Conservation (phyloP, 2,329 filamentous ascomycete species). For the Neopestalotiopsis sp. region DNA sequence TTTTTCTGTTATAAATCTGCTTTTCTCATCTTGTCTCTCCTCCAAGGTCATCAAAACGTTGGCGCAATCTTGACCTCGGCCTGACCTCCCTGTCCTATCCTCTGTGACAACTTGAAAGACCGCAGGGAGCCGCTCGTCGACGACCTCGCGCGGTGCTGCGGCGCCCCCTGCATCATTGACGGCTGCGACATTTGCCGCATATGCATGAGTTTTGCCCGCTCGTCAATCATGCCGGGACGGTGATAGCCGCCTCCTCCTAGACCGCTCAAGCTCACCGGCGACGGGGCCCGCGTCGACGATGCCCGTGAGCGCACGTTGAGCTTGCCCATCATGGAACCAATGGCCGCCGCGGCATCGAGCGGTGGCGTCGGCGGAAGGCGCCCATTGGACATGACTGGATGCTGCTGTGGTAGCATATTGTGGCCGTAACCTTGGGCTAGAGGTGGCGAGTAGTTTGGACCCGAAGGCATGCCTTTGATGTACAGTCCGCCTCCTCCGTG, state of each 20-base stretch:
- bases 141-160: constrained; percentile 7
- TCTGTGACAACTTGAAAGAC: constrained; percentile 29
- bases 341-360: constrained; percentile 31
- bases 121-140: constrained; percentile 31
- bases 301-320: constrained; percentile 37
- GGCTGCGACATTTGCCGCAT: constrained; percentile 9
- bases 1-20: background rate
- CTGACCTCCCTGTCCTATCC: constrained; percentile 23
- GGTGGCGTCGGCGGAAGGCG: constrained; percentile 32
- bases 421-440: background rate
- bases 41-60: constrained; percentile 24
- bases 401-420: background rate
- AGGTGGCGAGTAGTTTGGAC: constrained; percentile 17
- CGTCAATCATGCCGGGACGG: constrained; percentile 23
- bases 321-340: constrained; percentile 38
- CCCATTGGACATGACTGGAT: constrained; percentile 5
- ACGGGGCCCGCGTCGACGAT: constrained; percentile 23
- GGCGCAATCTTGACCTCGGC: constrained; percentile 26
- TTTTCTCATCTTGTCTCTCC: background rate
- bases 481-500: constrained; percentile 5
- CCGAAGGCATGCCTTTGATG: constrained; percentile 15
- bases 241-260: background rate
- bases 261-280: constrained; percentile 16
- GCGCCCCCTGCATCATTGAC: background rate
- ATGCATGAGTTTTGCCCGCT: constrained; percentile 15